Base-by-base conservation (phyloP, 2,329 filamentous ascomycete genomes). In the Stachybotrys elegans region DNA sequence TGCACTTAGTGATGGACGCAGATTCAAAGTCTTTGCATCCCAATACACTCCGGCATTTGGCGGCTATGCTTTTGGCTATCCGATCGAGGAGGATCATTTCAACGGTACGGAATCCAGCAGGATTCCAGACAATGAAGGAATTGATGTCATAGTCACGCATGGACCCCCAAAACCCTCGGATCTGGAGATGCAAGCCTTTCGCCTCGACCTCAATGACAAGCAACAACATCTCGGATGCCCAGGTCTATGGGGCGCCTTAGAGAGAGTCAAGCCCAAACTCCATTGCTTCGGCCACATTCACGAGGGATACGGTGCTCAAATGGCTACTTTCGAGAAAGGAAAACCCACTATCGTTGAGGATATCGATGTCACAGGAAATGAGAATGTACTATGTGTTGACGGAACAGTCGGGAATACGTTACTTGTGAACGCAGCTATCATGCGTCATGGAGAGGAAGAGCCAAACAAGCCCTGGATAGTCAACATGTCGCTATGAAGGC, bases 31-130 rank as follows among this genome's bases (percentile, higher is more conserved):
- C 17, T 72, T 68, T 40, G 63, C 69, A 7, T 70, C 66, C 35
- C 65, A 65, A 11, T 65, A 60, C 40, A 71, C 67, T 0, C 67
- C 67, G 19, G 42, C 60, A 7, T 59, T 58, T 8, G 56, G 60
- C n/a, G 44, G 42, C 45, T 66, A 66, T 61, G 66, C 60, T 0
- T 71, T 71, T 47, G 66, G 69, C 42, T 71, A 71, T 43, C 55
- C 57, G 1, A 43, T 45, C 4, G 31, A 45, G 3, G 43, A 37
- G 12, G 47, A 56, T 40, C 9, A 43, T 5, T 54, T 49, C 29
- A 42, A 46, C 16, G 37, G 29, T 5, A 21, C n/a, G 11, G 13
- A 42, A 14, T 16, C 29, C 5, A 41, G 29, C 5, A 36, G 13
- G n/a, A 51, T 56, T 11, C 38, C 38, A 6, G 23, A 20, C 11